Percentiles rank a stretch among this genome's conserved stretches.
These are phyloP conservation scores for Penicillium odoratum DNA, from an alignment of 495 filamentous ascomycete genomes.

Conservation along the genomic window DNA sequence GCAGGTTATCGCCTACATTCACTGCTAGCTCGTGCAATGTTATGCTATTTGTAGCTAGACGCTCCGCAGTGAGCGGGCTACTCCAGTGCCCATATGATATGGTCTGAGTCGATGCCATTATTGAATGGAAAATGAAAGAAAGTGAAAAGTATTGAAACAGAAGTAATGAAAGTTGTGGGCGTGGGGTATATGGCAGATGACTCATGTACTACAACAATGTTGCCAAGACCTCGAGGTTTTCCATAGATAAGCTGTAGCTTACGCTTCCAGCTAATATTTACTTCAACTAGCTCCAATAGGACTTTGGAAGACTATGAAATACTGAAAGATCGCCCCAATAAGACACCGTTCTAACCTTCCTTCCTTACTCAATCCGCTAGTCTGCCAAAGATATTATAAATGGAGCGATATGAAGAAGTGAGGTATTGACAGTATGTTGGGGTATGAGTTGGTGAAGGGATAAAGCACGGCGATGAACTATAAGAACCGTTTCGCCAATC, in stretches of 20 bases:
- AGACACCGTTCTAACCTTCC: too few species aligned
- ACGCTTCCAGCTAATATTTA: too few species aligned
- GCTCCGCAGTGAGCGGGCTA: slow-evolving; percentile 42
- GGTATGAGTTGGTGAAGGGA: background rate
- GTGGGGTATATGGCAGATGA: background rate
- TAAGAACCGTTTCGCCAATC: background rate
- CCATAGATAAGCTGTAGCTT: too few species aligned
- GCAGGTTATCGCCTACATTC: slow-evolving; percentile 16
- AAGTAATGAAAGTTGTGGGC: too few species aligned
- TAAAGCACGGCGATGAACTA: too few species aligned
- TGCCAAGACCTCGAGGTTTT: background rate
- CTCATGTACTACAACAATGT: background rate
- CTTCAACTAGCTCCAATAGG: too few species aligned
- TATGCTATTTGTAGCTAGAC: slow-evolving; percentile 33
- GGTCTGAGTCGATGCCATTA: slow-evolving; percentile 15
- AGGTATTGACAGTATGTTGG: background rate
- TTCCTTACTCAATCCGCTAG: too few species aligned
- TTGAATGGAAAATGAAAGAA: background rate
- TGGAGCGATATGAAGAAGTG: background rate
- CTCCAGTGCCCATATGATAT: slow-evolving; percentile 48
- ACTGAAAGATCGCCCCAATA: too few species aligned
- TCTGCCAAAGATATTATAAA: background rate
- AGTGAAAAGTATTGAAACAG: too few species aligned
- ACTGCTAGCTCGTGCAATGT: slow-evolving; percentile 32
- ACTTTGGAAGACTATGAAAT: too few species aligned